These are phyloP conservation scores for Nasturtium officinale DNA, from an alignment of 345 rosid species.

Conservation along the genomic window DNA sequence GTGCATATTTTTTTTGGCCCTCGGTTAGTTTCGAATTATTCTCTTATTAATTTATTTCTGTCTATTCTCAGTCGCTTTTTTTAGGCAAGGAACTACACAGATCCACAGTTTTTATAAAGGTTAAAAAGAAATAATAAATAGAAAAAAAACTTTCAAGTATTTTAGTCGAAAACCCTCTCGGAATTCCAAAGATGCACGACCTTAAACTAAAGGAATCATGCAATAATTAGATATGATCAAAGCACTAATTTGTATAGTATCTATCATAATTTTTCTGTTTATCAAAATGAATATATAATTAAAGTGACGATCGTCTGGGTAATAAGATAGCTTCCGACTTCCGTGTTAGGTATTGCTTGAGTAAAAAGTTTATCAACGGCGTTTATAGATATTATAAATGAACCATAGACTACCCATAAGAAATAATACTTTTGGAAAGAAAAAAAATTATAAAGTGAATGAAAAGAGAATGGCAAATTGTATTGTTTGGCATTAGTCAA, in stretches of 20 bases:
- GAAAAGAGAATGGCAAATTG: constrained; percentile 40
- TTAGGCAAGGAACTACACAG: constrained; percentile 5
- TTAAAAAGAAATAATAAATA: background rate
- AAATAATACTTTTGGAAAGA: constrained; percentile 12
- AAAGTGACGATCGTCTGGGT: constrained; percentile 36
- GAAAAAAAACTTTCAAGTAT: constrained; percentile 16
- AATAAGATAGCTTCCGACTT: constrained; percentile 49
- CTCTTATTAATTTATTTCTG: constrained; percentile 6
- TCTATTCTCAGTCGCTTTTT: constrained; percentile 20
- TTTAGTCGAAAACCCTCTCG: constrained; percentile 47
- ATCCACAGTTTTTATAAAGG: background rate
- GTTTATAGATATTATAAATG: constrained; percentile 38
- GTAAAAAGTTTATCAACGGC: constrained; percentile 48
- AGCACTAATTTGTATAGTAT: constrained; percentile 38
- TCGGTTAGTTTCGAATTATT: constrained; percentile 13
- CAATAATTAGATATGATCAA: constrained; percentile 49
- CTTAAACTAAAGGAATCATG: constrained; percentile 41
- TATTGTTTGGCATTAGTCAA: constrained; percentile 51
- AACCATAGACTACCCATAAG: constrained; percentile 25
- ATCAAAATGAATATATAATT: constrained; percentile 9
- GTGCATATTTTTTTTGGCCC: constrained; percentile 16
- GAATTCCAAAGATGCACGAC: constrained; percentile 52
- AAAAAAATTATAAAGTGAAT: constrained; percentile 40
- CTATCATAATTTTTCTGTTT: too few relatives aligned
- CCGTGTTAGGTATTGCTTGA: constrained; percentile 48